Evolutionary conservation across 176 grass and related monocot species (phyloP).

Genomic region (Avena sativa): DNA sequence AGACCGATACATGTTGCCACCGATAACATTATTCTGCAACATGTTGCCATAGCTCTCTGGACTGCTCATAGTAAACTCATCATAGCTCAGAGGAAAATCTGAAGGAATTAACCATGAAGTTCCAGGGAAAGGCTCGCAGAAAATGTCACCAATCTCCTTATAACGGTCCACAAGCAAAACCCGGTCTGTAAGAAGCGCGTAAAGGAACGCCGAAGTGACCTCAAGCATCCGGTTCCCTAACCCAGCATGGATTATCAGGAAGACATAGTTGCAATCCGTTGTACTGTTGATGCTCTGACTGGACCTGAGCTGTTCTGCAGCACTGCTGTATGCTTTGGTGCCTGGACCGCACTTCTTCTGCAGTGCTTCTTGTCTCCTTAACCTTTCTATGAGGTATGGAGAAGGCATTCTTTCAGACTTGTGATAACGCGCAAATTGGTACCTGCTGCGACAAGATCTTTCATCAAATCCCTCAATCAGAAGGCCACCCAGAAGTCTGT

Average conservation of each 20-base stretch:
- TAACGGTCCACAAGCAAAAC: conserved; percentile 75
- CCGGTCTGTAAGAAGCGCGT: conserved; percentile 64
- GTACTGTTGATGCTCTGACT: conserved; percentile 44
- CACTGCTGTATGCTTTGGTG: conserved; percentile 60
- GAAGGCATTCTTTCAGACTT: conserved; percentile 58
- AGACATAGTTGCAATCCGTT: conserved; percentile 69
- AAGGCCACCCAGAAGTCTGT: conserved; percentile 71
- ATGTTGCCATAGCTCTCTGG: conserved; percentile 73
- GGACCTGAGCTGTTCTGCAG: conserved; percentile 54
- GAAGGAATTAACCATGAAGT: conserved; percentile 73
- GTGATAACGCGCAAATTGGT: conserved; percentile 65
- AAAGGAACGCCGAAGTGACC: conserved; percentile 71
- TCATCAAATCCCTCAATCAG: conserved; percentile 72
- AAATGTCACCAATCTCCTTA: conserved; percentile 62
- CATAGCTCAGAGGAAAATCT: conserved; percentile 65
- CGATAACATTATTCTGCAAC: conserved; percentile 52
- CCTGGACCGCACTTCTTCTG: conserved; percentile 79
- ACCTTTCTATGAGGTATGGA: conserved; percentile 64
- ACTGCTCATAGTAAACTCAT: conserved; percentile 39
- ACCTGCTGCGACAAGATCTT: conserved; percentile 74
- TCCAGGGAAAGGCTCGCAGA: conserved; percentile 83
- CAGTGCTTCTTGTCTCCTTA: conserved; percentile 74
- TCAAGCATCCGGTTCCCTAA: conserved; percentile 79
- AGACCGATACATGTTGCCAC: conserved; percentile 46
- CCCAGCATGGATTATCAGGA: conserved; percentile 59